Conservation (phyloP, 768 basidiomycete species). For the Suillus decipiens region DNA sequence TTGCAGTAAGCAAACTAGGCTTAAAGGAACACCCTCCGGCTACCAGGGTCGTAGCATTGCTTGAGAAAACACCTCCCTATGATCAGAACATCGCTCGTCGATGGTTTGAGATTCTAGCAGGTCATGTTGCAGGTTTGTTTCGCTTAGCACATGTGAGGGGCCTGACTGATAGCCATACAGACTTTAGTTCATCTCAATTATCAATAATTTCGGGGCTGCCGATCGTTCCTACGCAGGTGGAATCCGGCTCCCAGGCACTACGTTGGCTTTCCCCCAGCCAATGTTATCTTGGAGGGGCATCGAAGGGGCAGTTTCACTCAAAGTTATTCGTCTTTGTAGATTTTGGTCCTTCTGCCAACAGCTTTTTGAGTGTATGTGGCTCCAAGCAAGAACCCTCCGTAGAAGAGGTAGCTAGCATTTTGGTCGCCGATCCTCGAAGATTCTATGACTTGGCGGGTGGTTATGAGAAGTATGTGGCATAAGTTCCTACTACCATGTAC, state of each 20-base stretch:
- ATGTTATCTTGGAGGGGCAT: slow-evolving; percentile 65
- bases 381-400: slow-evolving; percentile 86
- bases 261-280: slow-evolving; percentile 60
- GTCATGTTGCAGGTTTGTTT: slow-evolving; percentile 57
- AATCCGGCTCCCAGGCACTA: slow-evolving; percentile 30
- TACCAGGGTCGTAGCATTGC: slow-evolving; percentile 53
- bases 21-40: slow-evolving; percentile 71
- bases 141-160: slow-evolving; percentile 1
- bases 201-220: slow-evolving; percentile 53
- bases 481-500: neutral
- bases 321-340: slow-evolving; percentile 88
- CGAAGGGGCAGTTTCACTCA: slow-evolving; percentile 64
- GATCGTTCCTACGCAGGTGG: slow-evolving; percentile 64
- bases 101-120: slow-evolving; percentile 72
- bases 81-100: slow-evolving; percentile 53
- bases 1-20: slow-evolving; percentile 63
- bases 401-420: slow-evolving; percentile 72
- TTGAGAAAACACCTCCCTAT: slow-evolving; percentile 61
- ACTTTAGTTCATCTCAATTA: slow-evolving; percentile 59
- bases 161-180: slow-evolving; percentile 35
- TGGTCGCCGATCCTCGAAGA: slow-evolving; percentile 65
- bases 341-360: slow-evolving; percentile 80
- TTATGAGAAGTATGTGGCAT: slow-evolving; percentile 57
- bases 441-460: slow-evolving; percentile 77
- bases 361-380: slow-evolving; percentile 85